Percentiles rank a stretch among this genome's conserved stretches.
phyloP scores from a whole-genome alignment of 2,329 filamentous ascomycete species.

The Aspergillus fumigatiaffinis region DNA sequence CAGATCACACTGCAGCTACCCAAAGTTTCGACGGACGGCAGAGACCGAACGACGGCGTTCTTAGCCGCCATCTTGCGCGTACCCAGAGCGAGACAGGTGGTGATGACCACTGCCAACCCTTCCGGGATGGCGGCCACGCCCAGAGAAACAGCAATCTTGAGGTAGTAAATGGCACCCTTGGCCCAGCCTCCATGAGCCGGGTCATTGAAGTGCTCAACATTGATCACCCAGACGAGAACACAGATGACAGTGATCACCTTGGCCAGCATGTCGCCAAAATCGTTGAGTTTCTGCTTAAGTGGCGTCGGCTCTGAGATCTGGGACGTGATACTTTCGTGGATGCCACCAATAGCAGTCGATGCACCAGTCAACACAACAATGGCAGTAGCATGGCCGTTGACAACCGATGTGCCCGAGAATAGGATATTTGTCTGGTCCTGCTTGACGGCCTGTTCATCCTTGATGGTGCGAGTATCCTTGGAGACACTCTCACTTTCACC shows the following conservation, averaged over 20 bases:
- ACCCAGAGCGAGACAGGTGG: slow-evolving; percentile 92
- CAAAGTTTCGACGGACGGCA: slow-evolving; percentile 94
- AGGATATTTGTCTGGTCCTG: slow-evolving; percentile 98
- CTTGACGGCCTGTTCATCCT: slow-evolving; percentile 82
- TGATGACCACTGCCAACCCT: slow-evolving; percentile 95
- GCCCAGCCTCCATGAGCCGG: slow-evolving; percentile 88
- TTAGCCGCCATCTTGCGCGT: slow-evolving; percentile 98
- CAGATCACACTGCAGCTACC: slow-evolving; percentile 99
- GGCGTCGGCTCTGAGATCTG: slow-evolving; percentile 98
- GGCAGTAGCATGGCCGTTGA: slow-evolving; percentile 87
- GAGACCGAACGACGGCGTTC: slow-evolving; percentile 92
- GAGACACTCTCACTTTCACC: slow-evolving; percentile 96
- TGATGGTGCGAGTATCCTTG: slow-evolving; percentile 69
- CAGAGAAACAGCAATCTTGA: slow-evolving; percentile 98
- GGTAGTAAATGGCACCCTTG: slow-evolving; percentile 98
- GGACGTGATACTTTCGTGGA: slow-evolving; percentile 96
- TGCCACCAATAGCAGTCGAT: slow-evolving; percentile 93
- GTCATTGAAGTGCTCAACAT: slow-evolving; percentile 95
- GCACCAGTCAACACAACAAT: slow-evolving; percentile 86
- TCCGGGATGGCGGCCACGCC: slow-evolving; percentile 97
- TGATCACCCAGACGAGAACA: slow-evolving; percentile 95
- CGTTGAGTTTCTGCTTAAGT: slow-evolving; percentile 96
- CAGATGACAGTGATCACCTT: slow-evolving; percentile 99
- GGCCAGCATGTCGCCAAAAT: slow-evolving; percentile 91
- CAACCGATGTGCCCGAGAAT: slow-evolving; percentile 96